These are phyloP conservation scores for Coemansia sp. DNA, from an alignment of 192 early-diverging fungal genomes.

Conservation along the genomic window DNA sequence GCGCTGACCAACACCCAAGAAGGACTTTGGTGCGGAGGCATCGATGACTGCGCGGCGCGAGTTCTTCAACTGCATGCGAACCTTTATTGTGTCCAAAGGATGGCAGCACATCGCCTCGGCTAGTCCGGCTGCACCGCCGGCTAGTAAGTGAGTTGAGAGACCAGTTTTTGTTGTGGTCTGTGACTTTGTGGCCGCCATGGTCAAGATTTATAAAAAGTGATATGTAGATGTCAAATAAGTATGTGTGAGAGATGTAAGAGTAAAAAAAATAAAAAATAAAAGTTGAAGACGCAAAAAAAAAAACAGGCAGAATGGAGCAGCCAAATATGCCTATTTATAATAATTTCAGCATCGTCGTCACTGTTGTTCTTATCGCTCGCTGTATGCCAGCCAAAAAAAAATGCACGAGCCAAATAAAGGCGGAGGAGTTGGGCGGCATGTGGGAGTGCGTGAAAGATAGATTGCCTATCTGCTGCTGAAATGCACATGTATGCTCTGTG, in stretches of 20 bases:
- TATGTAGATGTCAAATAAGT: not conserved
- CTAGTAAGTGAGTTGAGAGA: slow-evolving; percentile 76
- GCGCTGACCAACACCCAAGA: slow-evolving; percentile 80
- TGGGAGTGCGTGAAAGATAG: slow-evolving; percentile 4
- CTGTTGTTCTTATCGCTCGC: not conserved
- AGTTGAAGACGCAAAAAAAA: not conserved
- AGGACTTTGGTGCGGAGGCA: slow-evolving; percentile 51
- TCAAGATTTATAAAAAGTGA: not conserved
- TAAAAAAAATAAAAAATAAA: slow-evolving; percentile 1
- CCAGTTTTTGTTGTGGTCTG: slow-evolving; percentile 54
- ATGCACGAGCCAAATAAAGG: slow-evolving; percentile 5
- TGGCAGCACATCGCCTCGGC: slow-evolving; percentile 90
- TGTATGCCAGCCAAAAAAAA: not conserved
- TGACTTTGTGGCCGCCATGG: slow-evolving; percentile 10
- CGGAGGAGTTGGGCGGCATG: not conserved
- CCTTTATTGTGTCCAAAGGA: slow-evolving; percentile 97
- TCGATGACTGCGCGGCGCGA: slow-evolving; percentile 34
- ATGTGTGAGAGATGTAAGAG: not conserved
- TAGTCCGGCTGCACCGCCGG: slow-evolving; percentile 89
- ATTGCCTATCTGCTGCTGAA: slow-evolving; percentile 5
- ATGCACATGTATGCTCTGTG: slow-evolving; percentile 6
- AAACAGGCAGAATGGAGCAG: not conserved
- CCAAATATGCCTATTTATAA: not conserved
- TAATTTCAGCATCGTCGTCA: not conserved
- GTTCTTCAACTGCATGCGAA: slow-evolving; percentile 90